phyloP scores from a whole-genome alignment of 2,329 filamentous ascomycete species.

The Fusarium burgessii region DNA sequence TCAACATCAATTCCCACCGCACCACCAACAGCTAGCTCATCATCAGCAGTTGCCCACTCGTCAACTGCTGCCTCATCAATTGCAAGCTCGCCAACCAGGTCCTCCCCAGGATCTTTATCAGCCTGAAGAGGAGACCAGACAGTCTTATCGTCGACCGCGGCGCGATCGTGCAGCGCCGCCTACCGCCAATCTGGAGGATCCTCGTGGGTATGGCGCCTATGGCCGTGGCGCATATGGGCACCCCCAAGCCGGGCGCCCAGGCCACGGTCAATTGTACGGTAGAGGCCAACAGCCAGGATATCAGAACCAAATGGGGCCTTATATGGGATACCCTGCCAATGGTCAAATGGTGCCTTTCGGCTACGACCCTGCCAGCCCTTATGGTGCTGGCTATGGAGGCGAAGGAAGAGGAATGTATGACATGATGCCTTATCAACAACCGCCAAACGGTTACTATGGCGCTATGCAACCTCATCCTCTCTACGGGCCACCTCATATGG shows the following conservation, averaged over 20 bases:
- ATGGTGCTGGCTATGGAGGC: slow-evolving; percentile 54
- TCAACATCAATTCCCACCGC: slow-evolving; percentile 52
- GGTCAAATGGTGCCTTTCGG: slow-evolving; percentile 63
- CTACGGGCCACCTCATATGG: slow-evolving; percentile 50
- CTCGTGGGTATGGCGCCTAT: slow-evolving; percentile 69
- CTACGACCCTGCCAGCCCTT: slow-evolving; percentile 55
- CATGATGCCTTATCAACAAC: slow-evolving; percentile 63
- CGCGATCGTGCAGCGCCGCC: slow-evolving; percentile 45
- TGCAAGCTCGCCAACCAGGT: slow-evolving; percentile 53
- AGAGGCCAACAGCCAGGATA: slow-evolving; percentile 54
- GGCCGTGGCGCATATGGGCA: slow-evolving; percentile 52
- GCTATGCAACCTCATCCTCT: slow-evolving; percentile 44
- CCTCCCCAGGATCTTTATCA: slow-evolving; percentile 50
- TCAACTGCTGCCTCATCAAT: slow-evolving; percentile 51
- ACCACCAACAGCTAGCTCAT: slow-evolving; percentile 49
- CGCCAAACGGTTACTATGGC: slow-evolving; percentile 49
- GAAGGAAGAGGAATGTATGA: slow-evolving; percentile 58
- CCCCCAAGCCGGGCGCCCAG: slow-evolving; percentile 21
- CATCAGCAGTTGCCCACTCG: slow-evolving; percentile 47
- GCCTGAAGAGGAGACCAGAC: slow-evolving; percentile 42
- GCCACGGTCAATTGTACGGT: slow-evolving; percentile 48
- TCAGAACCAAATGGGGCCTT: slow-evolving; percentile 61
- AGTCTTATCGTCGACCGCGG: slow-evolving; percentile 39
- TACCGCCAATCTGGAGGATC: slow-evolving; percentile 72
- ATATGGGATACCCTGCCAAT: slow-evolving; percentile 54